Evolutionary conservation across 306 rosid species (phyloP).

Genomic region (Aeschynomene evenia): DNA sequence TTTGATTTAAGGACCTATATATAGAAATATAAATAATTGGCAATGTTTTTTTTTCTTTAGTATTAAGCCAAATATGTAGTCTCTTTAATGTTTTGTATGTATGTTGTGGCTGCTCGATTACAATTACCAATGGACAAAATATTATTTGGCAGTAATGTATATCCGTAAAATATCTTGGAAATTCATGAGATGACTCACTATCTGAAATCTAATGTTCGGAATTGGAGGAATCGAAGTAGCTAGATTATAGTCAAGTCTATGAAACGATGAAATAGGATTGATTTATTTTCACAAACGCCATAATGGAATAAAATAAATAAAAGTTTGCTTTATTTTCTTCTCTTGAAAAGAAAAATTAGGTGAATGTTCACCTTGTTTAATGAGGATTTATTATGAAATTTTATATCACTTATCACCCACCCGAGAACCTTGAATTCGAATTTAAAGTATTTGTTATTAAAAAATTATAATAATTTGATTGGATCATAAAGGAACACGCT

Average conservation of each 20-base stretch:
- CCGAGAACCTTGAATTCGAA: too few relatives aligned
- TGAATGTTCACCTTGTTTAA: background rate
- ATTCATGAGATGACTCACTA: background rate
- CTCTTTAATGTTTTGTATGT: background rate
- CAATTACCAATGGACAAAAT: background rate
- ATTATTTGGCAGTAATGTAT: background rate
- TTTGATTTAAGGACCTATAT: background rate
- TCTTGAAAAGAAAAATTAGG: background rate
- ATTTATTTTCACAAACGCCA: background rate
- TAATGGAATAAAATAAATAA: too few relatives aligned
- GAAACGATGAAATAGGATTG: conserved; percentile 4
- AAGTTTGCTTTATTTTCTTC: background rate
- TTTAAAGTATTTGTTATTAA: background rate
- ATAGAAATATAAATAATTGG: background rate
- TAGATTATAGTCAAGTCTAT: conserved; percentile 15
- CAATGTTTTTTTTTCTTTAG: background rate
- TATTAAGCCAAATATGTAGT: background rate
- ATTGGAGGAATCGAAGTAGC: conserved; percentile 5
- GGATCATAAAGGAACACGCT: background rate
- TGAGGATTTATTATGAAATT: too few relatives aligned
- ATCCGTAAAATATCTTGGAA: conserved; percentile 1
- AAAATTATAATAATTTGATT: background rate
- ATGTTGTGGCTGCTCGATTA: background rate
- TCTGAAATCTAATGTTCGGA: background rate
- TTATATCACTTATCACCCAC: too few relatives aligned